phyloP scores from a whole-genome alignment of 2,329 filamentous ascomycete species.

The Aspergillus terreus region DNA sequence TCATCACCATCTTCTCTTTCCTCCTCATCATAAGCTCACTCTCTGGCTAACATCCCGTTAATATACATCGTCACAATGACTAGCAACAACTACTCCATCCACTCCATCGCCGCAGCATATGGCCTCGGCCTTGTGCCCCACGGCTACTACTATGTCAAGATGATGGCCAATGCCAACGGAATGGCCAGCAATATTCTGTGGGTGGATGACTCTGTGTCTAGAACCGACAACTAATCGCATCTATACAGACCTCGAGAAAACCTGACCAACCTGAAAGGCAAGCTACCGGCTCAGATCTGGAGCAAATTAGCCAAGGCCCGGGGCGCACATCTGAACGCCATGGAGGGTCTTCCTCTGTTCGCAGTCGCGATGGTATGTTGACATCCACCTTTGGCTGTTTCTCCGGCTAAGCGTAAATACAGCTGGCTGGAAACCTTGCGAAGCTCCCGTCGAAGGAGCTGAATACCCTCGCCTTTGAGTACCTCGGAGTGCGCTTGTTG shows the following conservation, averaged over 20 bases:
- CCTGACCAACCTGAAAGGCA: slow-evolving; percentile 24
- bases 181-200: slow-evolving; percentile 27
- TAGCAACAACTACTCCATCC: slow-evolving; percentile 26
- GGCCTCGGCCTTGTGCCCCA: slow-evolving; percentile 28
- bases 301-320: slow-evolving; percentile 23
- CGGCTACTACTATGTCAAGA: slow-evolving; percentile 26
- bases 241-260: slow-evolving; percentile 28
- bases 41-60: background rate
- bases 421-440: slow-evolving; percentile 32
- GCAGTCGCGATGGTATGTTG: slow-evolving; percentile 27
- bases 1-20: too few relatives aligned
- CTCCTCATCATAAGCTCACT: background rate
- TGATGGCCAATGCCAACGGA: slow-evolving; percentile 28
- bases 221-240: too few relatives aligned
- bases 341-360: slow-evolving; percentile 33
- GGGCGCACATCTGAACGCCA: slow-evolving; percentile 33
- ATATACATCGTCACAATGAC: slow-evolving; percentile 8
- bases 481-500: slow-evolving; percentile 27
- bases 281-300: slow-evolving; percentile 21
- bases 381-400: background rate
- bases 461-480: slow-evolving; percentile 30
- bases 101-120: slow-evolving; percentile 30
- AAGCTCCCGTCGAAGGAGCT: slow-evolving; percentile 28
- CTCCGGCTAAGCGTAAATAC: background rate
- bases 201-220: background rate